Conservation (phyloP, 1,139 yeast species). For the Kluyveromyces sp. region DNA sequence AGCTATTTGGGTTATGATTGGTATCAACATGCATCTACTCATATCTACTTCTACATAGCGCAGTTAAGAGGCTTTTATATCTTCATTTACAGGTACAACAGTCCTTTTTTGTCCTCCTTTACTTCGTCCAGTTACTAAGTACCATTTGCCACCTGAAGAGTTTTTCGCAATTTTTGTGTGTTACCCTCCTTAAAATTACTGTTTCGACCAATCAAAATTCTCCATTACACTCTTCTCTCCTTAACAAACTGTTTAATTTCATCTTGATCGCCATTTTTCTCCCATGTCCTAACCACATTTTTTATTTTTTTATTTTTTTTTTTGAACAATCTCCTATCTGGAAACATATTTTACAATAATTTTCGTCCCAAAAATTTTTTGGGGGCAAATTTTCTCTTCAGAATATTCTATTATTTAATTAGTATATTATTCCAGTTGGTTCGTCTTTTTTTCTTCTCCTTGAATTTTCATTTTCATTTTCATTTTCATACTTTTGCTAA, state of each 20-base stretch:
- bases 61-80: neutral
- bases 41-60: neutral
- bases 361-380: neutral
- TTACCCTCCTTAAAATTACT: conserved; percentile 13
- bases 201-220: conserved; percentile 14
- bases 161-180: neutral
- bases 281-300: conserved; percentile 20
- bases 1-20: neutral
- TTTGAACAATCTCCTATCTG: conserved; percentile 1
- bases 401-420: neutral
- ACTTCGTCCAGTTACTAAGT: neutral
- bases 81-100: neutral
- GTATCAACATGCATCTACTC: too few species aligned
- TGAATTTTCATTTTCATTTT: neutral
- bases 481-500: neutral
- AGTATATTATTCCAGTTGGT: neutral
- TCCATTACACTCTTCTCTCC: conserved; percentile 4
- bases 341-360: neutral
- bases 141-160: conserved; percentile 1
- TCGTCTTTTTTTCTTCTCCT: neutral
- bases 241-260: conserved; percentile 12
- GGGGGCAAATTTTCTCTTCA: neutral
- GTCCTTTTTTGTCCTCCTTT: neutral
- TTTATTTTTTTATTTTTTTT: conserved; percentile 4
- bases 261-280: conserved; percentile 15